Conservation (phyloP, 169 alveolate genomes). For the Besnoitia besnoiti region DNA sequence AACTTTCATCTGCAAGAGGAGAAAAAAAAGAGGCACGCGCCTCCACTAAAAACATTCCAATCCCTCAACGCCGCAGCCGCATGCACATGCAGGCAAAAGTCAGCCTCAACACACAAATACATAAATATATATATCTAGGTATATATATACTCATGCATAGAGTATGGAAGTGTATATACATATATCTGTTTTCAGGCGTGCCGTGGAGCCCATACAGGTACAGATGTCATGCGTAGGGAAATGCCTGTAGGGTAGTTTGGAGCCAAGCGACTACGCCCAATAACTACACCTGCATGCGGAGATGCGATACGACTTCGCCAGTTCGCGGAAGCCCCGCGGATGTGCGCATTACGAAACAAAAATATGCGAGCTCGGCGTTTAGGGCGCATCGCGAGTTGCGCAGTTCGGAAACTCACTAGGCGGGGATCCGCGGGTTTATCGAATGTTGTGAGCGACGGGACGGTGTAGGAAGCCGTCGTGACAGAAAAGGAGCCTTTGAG, state of each 20-base stretch:
- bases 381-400: neutral
- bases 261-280: too few relatives aligned
- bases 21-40: neutral
- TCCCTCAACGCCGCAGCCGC: neutral
- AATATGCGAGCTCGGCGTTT: too few relatives aligned
- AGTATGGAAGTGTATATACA: neutral
- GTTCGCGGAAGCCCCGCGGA: too few relatives aligned
- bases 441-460: conserved; percentile 4
- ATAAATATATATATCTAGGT: neutral
- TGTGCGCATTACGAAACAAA: too few relatives aligned
- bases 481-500: conserved; percentile 31
- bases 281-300: too few relatives aligned
- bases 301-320: too few relatives aligned
- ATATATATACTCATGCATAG: neutral
- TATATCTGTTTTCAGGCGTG: neutral
- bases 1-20: neutral
- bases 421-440: neutral
- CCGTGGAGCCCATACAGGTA: neutral
- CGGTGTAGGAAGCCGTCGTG: conserved; percentile 33
- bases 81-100: neutral
- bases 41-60: neutral
- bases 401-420: neutral
- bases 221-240: too few relatives aligned
- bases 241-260: too few relatives aligned
- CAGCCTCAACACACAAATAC: neutral